A percentile compares a stretch with the other conserved stretches of the same genome.
These are phyloP conservation scores for Pyrrhoderma noxium DNA, from an alignment of 1,284 basidiomycete genomes.

Conservation along the genomic window DNA sequence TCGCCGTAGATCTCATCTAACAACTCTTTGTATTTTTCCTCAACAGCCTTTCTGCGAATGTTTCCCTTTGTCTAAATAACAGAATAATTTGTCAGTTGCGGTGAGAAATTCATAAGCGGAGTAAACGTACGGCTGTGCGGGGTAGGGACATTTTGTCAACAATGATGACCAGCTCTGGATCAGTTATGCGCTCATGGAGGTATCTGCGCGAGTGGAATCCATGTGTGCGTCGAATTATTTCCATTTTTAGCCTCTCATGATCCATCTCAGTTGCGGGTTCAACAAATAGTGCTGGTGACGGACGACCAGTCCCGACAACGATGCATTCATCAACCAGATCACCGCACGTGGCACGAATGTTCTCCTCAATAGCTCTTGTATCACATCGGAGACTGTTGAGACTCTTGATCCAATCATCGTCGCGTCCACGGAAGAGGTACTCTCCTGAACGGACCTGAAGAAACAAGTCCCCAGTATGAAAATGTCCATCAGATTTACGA, in stretches of 20 bases:
- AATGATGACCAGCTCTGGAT: constrained; percentile 46
- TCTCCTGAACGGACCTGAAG: constrained; percentile 45
- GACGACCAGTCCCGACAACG: constrained; percentile 57
- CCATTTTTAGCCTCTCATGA: constrained; percentile 47
- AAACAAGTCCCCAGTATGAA: constrained; percentile 71
- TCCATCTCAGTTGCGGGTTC: constrained; percentile 46
- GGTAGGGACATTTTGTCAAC: constrained; percentile 50
- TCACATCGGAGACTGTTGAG: constrained; percentile 67
- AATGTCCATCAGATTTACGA: constrained; percentile 50
- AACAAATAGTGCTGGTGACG: constrained; percentile 61
- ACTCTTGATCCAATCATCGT: constrained; percentile 76
- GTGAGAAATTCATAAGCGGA: background rate
- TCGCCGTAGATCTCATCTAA: constrained; percentile 45
- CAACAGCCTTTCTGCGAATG: constrained; percentile 56
- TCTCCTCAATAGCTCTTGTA: constrained; percentile 67
- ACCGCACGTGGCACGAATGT: constrained; percentile 47
- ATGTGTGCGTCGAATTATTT: constrained; percentile 57
- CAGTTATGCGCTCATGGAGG: constrained; percentile 58
- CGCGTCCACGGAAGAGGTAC: constrained; percentile 58
- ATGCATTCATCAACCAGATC: constrained; percentile 53
- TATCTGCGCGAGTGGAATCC: constrained; percentile 59
- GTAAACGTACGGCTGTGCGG: constrained; percentile 36
- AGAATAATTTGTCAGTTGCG: background rate
- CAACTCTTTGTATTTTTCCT: constrained; percentile 43
- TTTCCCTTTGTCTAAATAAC: constrained; percentile 52